These are phyloP conservation scores for Kewa caespitosa DNA, from an alignment of 179 eudicot genomes.

Conservation along the genomic window DNA sequence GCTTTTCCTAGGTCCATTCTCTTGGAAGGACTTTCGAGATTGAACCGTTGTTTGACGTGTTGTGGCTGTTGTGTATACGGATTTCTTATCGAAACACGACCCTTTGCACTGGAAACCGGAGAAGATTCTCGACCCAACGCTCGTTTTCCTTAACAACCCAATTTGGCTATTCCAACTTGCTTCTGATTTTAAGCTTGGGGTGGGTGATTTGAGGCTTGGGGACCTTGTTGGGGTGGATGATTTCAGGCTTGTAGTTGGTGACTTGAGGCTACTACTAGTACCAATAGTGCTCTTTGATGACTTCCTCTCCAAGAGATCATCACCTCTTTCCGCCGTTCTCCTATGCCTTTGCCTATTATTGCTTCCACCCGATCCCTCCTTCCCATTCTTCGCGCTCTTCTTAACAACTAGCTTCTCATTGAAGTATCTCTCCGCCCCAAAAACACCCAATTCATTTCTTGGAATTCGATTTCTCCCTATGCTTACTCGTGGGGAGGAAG, in stretches of 20 bases:
- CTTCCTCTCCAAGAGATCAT: constrained; percentile 2
- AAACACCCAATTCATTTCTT: constrained; percentile 47
- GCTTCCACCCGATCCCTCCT: background rate
- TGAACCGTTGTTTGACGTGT: constrained; percentile 20
- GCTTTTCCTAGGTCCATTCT: constrained; percentile 8
- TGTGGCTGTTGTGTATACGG: constrained; percentile 23
- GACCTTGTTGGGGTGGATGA: too few species aligned
- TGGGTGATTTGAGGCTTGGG: constrained; percentile 28
- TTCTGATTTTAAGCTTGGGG: constrained; percentile 48
- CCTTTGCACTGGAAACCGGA: constrained; percentile 50
- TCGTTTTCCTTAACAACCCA: constrained; percentile 36
- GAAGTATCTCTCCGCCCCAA: constrained; percentile 68
- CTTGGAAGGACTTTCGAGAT: constrained; percentile 16
- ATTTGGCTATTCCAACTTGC: constrained; percentile 54
- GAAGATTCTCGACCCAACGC: constrained; percentile 35
- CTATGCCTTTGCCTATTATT: constrained; percentile 10
- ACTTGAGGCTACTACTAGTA: constrained; percentile 21
- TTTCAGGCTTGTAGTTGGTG: constrained; percentile 40
- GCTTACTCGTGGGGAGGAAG: constrained; percentile 16
- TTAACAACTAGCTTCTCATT: constrained; percentile 36
- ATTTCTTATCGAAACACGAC: constrained; percentile 52
- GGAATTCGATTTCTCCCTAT: constrained; percentile 18
- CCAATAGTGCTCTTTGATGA: constrained; percentile 20
- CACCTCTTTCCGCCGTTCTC: constrained; percentile 17
- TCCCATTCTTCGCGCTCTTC: background rate